These are phyloP conservation scores for Platanus orientalis DNA, from an alignment of 164 flowering plant species.

Conservation along the genomic window DNA sequence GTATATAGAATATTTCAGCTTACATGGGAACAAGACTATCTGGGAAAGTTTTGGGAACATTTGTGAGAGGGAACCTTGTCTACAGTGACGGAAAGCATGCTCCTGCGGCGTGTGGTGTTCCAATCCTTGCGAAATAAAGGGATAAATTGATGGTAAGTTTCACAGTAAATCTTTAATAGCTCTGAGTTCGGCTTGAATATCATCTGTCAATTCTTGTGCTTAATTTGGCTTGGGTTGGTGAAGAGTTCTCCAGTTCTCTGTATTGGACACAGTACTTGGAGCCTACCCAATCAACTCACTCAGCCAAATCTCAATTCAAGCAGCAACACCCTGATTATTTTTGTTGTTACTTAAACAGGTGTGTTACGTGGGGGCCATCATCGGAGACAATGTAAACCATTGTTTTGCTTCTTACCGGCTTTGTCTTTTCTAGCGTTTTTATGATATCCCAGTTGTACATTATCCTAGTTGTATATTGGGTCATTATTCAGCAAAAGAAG, in stretches of 20 bases:
- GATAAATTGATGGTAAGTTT: neutral
- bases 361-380: neutral
- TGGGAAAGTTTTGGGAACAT: conserved; percentile 84
- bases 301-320: too few species aligned
- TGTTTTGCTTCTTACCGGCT: neutral
- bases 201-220: neutral
- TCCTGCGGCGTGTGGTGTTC: conserved; percentile 73
- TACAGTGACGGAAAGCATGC: conserved; percentile 72
- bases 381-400: neutral
- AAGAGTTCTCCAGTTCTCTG: too few species aligned
- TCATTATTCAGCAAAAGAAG: too few species aligned
- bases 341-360: neutral
- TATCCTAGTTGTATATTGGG: too few species aligned
- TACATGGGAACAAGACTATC: conserved; percentile 73
- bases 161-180: neutral
- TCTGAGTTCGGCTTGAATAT: neutral
- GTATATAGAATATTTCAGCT: conserved; percentile 67
- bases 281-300: too few species aligned
- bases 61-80: conserved; percentile 86
- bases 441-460: too few species aligned
- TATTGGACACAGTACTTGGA: too few species aligned
- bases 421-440: too few species aligned
- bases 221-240: neutral
- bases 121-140: conserved; percentile 58
- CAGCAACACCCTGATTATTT: neutral